phyloP scores from a whole-genome alignment of 306 rosid species.

The Quercus rubra region DNA sequence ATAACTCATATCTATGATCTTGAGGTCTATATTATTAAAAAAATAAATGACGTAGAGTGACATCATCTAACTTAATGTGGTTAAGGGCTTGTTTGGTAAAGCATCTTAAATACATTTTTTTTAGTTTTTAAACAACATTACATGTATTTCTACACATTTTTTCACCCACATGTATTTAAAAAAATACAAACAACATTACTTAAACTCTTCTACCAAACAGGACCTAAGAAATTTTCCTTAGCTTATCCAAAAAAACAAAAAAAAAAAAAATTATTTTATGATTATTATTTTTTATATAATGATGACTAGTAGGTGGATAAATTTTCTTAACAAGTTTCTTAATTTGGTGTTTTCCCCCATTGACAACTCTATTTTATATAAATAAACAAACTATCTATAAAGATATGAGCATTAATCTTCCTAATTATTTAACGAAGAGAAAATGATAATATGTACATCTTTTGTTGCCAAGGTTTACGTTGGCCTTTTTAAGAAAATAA shows the following conservation, averaged over 20 bases:
- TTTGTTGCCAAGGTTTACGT: too few relatives aligned
- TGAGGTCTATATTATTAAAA: neutral
- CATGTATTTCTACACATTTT: too few relatives aligned
- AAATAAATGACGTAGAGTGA: slow-evolving; percentile 18
- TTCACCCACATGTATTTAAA: too few relatives aligned
- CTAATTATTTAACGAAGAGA: neutral
- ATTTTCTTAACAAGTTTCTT: neutral
- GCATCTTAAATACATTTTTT: too few relatives aligned
- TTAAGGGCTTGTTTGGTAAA: too few relatives aligned
- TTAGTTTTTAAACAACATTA: too few relatives aligned
- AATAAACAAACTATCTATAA: neutral
- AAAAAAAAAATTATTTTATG: neutral
- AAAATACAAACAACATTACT: too few relatives aligned
- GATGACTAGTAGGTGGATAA: neutral
- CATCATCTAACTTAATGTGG: neutral
- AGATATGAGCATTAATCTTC: neutral
- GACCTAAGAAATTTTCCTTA: neutral
- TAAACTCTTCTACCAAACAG: too few relatives aligned
- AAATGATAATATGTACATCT: neutral
- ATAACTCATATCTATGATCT: neutral
- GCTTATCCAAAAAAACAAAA: neutral
- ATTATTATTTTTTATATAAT: neutral
- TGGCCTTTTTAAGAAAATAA: too few relatives aligned
- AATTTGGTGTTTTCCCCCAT: neutral
- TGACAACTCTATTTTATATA: neutral